Conservation (phyloP, 139 green algal species). For the Picochlorum sp. region DNA sequence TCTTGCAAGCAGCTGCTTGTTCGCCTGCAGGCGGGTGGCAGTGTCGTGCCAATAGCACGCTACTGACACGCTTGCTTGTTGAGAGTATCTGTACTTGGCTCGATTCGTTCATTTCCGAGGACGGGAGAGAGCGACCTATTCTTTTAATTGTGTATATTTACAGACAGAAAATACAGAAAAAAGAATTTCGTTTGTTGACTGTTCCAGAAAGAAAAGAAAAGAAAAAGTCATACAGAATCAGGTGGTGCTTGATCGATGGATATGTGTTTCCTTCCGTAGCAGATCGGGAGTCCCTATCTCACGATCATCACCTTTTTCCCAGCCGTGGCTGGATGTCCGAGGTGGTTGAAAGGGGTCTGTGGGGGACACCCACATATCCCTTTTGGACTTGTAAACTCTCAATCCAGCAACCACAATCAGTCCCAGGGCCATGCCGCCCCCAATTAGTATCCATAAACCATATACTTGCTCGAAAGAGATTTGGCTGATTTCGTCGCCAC, state of each 20-base stretch:
- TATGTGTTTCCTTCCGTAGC: background rate
- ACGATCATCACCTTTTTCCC: constrained; percentile 3
- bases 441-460: constrained; percentile 7
- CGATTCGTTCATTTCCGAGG: no score
- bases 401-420: constrained; percentile 1
- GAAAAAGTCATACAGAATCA: no score
- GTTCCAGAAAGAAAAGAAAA: no score
- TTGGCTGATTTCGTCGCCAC: background rate
- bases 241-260: background rate
- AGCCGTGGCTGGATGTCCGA: background rate
- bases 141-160: no score
- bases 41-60: no score
- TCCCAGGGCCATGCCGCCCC: background rate
- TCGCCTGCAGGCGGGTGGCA: no score
- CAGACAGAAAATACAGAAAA: no score
- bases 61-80: no score
- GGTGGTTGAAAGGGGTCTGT: background rate
- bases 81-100: no score
- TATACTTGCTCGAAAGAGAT: constrained; percentile 10
- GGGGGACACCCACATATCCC: background rate
- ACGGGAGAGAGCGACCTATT: no score
- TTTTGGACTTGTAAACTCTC: constrained; percentile 3
- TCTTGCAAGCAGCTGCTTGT: no score
- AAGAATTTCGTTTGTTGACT: no score
- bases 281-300: background rate